These are phyloP conservation scores for Euphorbia schlechtendalii DNA, from an alignment of 441 rosid species.

Conservation along the genomic window DNA sequence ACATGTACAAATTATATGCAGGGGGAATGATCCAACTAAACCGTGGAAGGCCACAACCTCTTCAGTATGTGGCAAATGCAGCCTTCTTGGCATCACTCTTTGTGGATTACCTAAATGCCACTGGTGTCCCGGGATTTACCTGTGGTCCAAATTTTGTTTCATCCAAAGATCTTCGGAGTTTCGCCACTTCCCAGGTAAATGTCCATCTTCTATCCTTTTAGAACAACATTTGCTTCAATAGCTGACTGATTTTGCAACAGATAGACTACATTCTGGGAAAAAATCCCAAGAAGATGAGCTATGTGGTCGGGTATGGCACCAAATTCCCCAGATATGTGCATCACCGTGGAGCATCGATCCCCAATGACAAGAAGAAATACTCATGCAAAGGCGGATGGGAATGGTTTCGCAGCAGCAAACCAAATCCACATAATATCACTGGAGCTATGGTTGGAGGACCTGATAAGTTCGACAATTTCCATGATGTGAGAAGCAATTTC, in stretches of 20 bases:
- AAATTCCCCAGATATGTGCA: slow-evolving; percentile 68
- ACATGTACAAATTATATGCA: slow-evolving; percentile 18
- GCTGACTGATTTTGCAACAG: slow-evolving; percentile 24
- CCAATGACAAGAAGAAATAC: slow-evolving; percentile 38
- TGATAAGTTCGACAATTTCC: slow-evolving; percentile 52
- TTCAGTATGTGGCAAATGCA: slow-evolving; percentile 64
- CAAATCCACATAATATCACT: slow-evolving; percentile 61
- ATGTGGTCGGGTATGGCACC: slow-evolving; percentile 62
- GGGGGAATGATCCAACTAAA: slow-evolving; percentile 66
- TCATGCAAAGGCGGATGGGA: slow-evolving; percentile 68
- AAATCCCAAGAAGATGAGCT: slow-evolving; percentile 80
- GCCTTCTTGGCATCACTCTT: slow-evolving; percentile 75
- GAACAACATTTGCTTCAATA: not conserved
- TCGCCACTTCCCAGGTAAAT: slow-evolving; percentile 69
- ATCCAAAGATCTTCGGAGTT: slow-evolving; percentile 31
- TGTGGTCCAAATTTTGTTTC: slow-evolving; percentile 52
- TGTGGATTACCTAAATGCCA: slow-evolving; percentile 65
- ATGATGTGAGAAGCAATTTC: slow-evolving; percentile 25
- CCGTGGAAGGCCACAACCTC: slow-evolving; percentile 50
- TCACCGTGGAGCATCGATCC: slow-evolving; percentile 83
- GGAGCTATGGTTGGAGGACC: slow-evolving; percentile 96
- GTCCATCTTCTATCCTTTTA: too few relatives aligned
- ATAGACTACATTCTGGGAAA: slow-evolving; percentile 67
- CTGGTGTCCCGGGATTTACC: slow-evolving; percentile 54
- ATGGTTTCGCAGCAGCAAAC: slow-evolving; percentile 51